Evolutionary conservation across 1,139 yeast species (phyloP).

Genomic region (Magnusiomyces magnusii): DNA sequence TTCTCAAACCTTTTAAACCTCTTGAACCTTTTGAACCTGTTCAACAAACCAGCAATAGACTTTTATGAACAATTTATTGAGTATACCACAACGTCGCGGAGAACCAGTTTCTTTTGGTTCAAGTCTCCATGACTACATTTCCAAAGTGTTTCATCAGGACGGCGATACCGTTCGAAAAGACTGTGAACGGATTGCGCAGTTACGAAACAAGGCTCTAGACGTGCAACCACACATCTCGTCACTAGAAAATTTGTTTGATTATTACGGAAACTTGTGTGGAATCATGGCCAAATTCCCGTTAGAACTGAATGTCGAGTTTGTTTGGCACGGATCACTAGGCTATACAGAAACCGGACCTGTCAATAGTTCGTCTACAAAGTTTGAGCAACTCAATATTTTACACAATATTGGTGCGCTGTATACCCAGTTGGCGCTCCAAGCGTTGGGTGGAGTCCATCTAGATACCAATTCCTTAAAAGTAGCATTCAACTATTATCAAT

Average conservation of each 20-base stretch:
- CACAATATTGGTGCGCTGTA: conserved; percentile 64
- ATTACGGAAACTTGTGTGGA: conserved; percentile 33
- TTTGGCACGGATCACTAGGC: conserved; percentile 68
- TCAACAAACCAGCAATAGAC: no score
- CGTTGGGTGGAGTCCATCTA: conserved; percentile 25
- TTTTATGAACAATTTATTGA: conserved; percentile 20
- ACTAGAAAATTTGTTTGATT: conserved; percentile 23
- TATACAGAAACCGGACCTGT: conserved; percentile 41
- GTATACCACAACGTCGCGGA: conserved; percentile 49
- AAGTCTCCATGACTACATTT: conserved; percentile 45
- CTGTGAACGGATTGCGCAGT: conserved; percentile 37
- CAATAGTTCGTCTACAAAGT: conserved; percentile 39
- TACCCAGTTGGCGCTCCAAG: conserved; percentile 44
- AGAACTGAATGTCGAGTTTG: conserved; percentile 42
- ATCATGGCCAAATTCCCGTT: conserved; percentile 40
- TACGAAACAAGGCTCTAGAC: conserved; percentile 35
- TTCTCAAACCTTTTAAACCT: no score
- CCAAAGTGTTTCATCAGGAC: conserved; percentile 57
- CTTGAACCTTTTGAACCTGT: no score
- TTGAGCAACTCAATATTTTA: conserved; percentile 55
- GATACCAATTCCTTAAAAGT: conserved; percentile 52
- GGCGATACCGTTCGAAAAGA: conserved; percentile 51
- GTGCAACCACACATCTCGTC: conserved; percentile 28
- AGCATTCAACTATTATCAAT: conserved; percentile 55
- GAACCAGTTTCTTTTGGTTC: conserved; percentile 41